phyloP scores from a whole-genome alignment of 2,329 filamentous ascomycete genomes.

The Pseudogymnoascus sp. region DNA sequence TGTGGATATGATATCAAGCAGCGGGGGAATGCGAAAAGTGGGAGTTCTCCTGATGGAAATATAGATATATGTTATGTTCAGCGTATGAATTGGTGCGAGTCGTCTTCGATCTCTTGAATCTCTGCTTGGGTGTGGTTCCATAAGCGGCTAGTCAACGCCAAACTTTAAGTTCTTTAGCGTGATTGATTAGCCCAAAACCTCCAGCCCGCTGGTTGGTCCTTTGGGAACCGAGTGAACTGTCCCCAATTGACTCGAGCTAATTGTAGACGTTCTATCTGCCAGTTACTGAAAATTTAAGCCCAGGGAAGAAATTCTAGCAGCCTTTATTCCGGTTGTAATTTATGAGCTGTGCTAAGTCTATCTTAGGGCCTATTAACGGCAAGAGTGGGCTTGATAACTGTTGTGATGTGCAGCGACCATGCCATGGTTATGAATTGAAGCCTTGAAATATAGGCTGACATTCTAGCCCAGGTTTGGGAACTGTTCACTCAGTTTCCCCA shows the following conservation, averaged over 20 bases:
- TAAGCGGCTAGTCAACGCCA: constrained; percentile 4
- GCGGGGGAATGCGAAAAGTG: not conserved
- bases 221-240: not conserved
- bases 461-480: not conserved
- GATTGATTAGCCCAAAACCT: not conserved
- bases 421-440: not conserved
- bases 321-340: not conserved
- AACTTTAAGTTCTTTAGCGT: constrained; percentile 4
- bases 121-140: constrained; percentile 1
- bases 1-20: not conserved
- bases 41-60: not conserved
- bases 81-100: not conserved
- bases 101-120: not conserved
- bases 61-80: not conserved
- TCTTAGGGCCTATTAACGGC: not conserved
- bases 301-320: not conserved
- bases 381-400: not conserved
- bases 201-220: not conserved
- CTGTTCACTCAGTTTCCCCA: not conserved
- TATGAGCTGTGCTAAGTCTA: not conserved
- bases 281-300: not conserved
- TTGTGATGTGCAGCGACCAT: not conserved
- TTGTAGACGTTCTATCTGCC: not conserved
- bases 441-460: not conserved
- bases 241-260: not conserved